A percentile compares a stretch with the other conserved stretches of the same genome.
phyloP scores from a whole-genome alignment of 208 protist genomes.

The Leishmania major region DNA sequence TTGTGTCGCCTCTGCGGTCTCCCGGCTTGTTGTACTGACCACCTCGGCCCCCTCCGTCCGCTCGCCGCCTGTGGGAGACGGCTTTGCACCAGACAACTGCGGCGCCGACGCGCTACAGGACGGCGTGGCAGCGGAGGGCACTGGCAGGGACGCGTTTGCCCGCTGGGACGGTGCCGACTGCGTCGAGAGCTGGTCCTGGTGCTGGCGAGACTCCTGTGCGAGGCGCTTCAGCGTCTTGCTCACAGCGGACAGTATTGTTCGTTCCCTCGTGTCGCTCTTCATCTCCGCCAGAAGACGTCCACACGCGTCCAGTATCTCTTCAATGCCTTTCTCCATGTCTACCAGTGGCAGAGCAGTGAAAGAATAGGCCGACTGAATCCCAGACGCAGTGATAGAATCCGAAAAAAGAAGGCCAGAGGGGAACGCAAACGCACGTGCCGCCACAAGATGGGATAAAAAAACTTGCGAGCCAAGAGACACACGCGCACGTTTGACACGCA shows the following conservation, averaged over 20 bases:
- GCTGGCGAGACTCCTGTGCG: slow-evolving; percentile 24
- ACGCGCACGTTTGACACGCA: background rate
- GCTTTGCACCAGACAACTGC: background rate
- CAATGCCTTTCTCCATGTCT: slow-evolving; percentile 38
- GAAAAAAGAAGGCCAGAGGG: background rate
- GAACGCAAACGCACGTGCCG: background rate
- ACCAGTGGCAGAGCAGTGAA: background rate
- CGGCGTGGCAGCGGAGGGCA: background rate
- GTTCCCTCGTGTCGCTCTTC: slow-evolving; percentile 47
- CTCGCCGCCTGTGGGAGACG: background rate
- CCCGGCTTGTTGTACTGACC: too few relatives aligned
- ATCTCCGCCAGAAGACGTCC: slow-evolving; percentile 47
- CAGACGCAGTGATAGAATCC: background rate
- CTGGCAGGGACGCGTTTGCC: background rate
- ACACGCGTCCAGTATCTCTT: slow-evolving; percentile 46
- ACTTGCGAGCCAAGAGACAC: background rate
- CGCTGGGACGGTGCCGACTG: slow-evolving; percentile 9
- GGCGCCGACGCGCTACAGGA: background rate
- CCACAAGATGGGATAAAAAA: background rate
- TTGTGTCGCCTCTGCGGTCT: background rate
- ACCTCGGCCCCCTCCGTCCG: background rate
- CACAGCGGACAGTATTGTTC: slow-evolving; percentile 37
- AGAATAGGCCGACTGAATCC: background rate
- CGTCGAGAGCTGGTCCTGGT: slow-evolving; percentile 1
- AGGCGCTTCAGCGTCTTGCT: slow-evolving; percentile 33